Evolutionary conservation across 176 grass and related monocot species (phyloP).

Genomic region (Stipa capillata): DNA sequence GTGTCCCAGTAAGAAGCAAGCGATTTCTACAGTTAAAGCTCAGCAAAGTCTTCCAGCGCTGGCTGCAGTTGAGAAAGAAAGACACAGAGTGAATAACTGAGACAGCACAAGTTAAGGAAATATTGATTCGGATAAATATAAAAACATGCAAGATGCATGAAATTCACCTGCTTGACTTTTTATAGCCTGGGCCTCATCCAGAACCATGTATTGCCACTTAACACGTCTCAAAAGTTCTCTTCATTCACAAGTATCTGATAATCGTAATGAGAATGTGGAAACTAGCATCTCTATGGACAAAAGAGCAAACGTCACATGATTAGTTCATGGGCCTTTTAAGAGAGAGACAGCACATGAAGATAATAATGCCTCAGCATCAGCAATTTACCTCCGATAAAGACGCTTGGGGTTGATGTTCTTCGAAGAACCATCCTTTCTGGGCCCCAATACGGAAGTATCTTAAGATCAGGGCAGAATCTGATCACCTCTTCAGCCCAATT

Average conservation of each 20-base stretch:
- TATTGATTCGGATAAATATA: neutral
- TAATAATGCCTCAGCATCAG: neutral
- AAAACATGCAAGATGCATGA: neutral
- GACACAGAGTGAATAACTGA: slow-evolving; percentile 3
- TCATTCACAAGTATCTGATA: slow-evolving; percentile 97
- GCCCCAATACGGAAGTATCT: slow-evolving; percentile 97
- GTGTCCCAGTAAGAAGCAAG: slow-evolving; percentile 96
- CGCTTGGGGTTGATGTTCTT: slow-evolving; percentile 98
- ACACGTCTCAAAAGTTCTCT: slow-evolving; percentile 93
- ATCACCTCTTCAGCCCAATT: slow-evolving; percentile 98
- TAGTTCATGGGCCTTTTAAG: neutral
- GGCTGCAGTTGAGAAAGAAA: slow-evolving; percentile 45
- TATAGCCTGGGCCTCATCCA: slow-evolving; percentile 98
- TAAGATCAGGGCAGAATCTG: slow-evolving; percentile 97
- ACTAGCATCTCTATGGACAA: slow-evolving; percentile 68
- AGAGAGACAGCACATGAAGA: neutral
- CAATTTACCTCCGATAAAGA: slow-evolving; percentile 76
- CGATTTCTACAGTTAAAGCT: slow-evolving; percentile 99
- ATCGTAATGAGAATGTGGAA: slow-evolving; percentile 98
- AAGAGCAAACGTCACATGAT: slow-evolving; percentile 9
- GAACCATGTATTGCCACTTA: slow-evolving; percentile 99
- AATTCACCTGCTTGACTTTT: slow-evolving; percentile 95
- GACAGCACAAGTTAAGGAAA: neutral
- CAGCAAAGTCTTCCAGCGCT: slow-evolving; percentile 96
- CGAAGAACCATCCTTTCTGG: slow-evolving; percentile 72